Percentiles rank a stretch among this genome's conserved stretches.
Evolutionary conservation across 306 rosid species (phyloP).

Genomic region (Chamaecrista fasciculata): DNA sequence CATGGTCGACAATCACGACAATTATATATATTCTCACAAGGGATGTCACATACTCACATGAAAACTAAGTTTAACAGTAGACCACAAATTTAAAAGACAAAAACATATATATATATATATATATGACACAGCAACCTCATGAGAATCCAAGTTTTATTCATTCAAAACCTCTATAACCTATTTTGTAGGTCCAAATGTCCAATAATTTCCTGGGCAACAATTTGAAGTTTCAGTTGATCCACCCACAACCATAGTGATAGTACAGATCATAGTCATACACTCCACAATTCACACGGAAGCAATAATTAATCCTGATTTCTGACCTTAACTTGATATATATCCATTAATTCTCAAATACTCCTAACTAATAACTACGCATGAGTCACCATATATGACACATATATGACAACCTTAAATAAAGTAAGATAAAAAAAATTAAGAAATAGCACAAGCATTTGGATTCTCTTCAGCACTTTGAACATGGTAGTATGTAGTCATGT

Average conservation of each 20-base stretch:
- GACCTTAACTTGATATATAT: too few species aligned
- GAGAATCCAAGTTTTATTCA: not conserved
- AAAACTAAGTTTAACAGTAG: not conserved
- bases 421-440: constrained; percentile 2
- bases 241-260: too few species aligned
- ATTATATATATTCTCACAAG: too few species aligned
- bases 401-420: not conserved
- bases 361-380: not conserved
- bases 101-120: too few species aligned
- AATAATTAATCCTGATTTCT: too few species aligned
- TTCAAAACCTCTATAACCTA: not conserved
- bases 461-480: constrained; percentile 48
- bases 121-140: not conserved
- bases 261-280: too few species aligned
- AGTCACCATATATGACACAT: not conserved
- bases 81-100: not conserved
- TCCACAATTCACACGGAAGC: not conserved
- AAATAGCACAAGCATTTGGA: constrained; percentile 55
- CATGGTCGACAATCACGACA: too few species aligned
- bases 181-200: not conserved
- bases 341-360: not conserved
- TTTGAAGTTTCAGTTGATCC: not conserved
- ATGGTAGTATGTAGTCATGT: constrained; percentile 31
- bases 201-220: constrained; percentile 10
- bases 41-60: not conserved